Percentiles rank a stretch among this genome's conserved stretches.
Conservation (phyloP, 1,139 yeast species). For the Magnusiomyces paraingens region DNA sequence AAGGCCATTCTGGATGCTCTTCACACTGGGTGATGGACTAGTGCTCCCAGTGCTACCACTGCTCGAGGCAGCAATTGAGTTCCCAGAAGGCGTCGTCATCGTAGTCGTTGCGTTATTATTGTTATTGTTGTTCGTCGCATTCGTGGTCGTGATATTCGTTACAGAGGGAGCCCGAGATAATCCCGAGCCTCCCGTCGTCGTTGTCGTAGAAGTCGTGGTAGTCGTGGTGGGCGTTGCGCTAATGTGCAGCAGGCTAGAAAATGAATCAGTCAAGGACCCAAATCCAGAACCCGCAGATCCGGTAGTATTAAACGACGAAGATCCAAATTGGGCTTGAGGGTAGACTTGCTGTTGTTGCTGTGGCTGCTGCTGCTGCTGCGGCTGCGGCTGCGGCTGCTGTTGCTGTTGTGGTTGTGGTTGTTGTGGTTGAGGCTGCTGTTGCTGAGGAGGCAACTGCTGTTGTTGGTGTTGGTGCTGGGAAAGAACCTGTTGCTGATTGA, state of each 20-base stretch:
- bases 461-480: too few species aligned
- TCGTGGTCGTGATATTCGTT: slow-evolving; percentile 12
- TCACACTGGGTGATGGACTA: too few species aligned
- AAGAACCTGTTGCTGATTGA: too few species aligned
- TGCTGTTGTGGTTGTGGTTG: slow-evolving; percentile 19
- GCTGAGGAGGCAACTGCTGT: neutral
- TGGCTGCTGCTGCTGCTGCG: slow-evolving; percentile 21
- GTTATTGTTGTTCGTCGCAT: too few species aligned
- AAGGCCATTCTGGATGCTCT: slow-evolving; percentile 13
- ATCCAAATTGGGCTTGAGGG: slow-evolving; percentile 6
- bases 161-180: slow-evolving; percentile 16
- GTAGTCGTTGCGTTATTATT: too few species aligned
- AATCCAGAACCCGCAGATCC: slow-evolving; percentile 14
- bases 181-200: slow-evolving; percentile 18
- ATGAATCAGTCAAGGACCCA: slow-evolving; percentile 24
- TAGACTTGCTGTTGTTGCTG: slow-evolving; percentile 18
- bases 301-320: slow-evolving; percentile 6
- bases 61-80: too few species aligned
- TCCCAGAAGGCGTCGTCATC: too few species aligned
- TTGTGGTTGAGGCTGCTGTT: neutral
- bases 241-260: slow-evolving; percentile 23
- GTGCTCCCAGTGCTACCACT: too few species aligned
- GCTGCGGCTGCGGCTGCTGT: slow-evolving; percentile 16
- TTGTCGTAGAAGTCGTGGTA: too few species aligned
- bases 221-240: too few species aligned